Base-by-base conservation (phyloP, 345 rosid genomes). In the Eucalyptus urophylla region DNA sequence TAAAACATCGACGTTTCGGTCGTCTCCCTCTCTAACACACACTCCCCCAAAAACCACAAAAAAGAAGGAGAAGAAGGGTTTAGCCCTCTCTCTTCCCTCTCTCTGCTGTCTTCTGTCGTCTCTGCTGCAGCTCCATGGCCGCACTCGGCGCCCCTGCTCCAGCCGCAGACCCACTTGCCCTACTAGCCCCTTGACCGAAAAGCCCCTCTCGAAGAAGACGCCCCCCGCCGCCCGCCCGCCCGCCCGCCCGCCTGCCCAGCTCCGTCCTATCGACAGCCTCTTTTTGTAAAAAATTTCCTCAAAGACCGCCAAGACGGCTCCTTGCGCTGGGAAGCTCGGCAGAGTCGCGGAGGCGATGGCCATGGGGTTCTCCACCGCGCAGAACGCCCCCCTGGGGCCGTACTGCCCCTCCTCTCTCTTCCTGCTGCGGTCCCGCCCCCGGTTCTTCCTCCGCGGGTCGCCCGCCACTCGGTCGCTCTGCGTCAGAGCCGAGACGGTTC, bases 321-420 rank as follows among this genome's bases (percentile, higher is more conserved):
- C 90, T 90, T 29, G 89, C 89, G 67, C 91, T 88, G 54, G 88
- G 80, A 94, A 94, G 94, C 95, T 95, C 95, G 95, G 94, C 86
- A 91, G 91, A 88, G 90, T 95, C 89, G 88, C 92, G 40, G 92
- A 90, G 86, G 58, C 76, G 87, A 88, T 91, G 91, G 95, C 96
- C 86, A 95, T 96, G 96, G 97, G 96, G 89, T 87, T 93, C 93
- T 92, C 97, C 86, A 86, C 93, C 65, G 92, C 81, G 27, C 87
- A 76, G 83, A 94, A 91, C 65, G 69, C 87, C 65, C 93, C 95
- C 47, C 86, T 92, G 87, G 88, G 93, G 62, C 95, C 95, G 1
- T 60, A 93, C 86, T 89, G 90, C 92, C 93, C 95, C 86, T 89
- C 95, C 37, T 87, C 92, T 87, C 90, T 90, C 80, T 89, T 89